Conservation (phyloP, 225 moss, liverwort and hornwort genomes). For the Bryum argenteum region DNA sequence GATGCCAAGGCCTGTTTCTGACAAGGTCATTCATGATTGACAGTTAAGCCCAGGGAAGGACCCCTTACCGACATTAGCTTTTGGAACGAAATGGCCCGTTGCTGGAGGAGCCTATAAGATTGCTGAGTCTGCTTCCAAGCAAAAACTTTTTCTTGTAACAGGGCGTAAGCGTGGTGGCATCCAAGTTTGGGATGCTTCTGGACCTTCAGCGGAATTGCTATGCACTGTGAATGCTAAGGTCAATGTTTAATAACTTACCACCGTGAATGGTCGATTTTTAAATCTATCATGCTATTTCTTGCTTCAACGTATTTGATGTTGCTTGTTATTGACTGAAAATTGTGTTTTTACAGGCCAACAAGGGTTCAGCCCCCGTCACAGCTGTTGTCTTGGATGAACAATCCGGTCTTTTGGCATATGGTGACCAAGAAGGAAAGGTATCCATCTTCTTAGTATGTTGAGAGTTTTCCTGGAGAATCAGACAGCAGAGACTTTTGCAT, state of each 20-base stretch:
- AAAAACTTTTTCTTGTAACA: constrained; percentile 65
- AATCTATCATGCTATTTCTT: constrained; percentile 2
- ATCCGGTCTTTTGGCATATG: constrained; percentile 78
- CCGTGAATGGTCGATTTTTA: constrained; percentile 7
- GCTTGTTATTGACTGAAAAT: constrained; percentile 15
- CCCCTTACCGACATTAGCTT: constrained; percentile 62
- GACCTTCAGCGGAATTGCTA: constrained; percentile 53
- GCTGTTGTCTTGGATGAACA: constrained; percentile 57
- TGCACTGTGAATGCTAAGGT: constrained; percentile 69
- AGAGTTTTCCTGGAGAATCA: constrained; percentile 18
- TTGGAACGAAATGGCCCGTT: constrained; percentile 90
- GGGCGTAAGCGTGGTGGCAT: constrained; percentile 75
- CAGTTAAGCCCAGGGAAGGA: constrained; percentile 59
- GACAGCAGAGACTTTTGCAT: constrained; percentile 16
- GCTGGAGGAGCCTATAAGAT: constrained; percentile 64
- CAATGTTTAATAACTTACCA: constrained; percentile 21
- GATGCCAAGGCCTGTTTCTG: constrained; percentile 15
- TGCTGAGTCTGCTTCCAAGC: constrained; percentile 39
- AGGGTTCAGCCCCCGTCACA: constrained; percentile 49
- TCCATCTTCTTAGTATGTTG: constrained; percentile 19
- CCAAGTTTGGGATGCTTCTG: constrained; percentile 87
- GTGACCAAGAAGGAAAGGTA: constrained; percentile 81
- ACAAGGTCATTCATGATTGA: constrained; percentile 20
- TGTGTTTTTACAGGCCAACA: constrained; percentile 57
- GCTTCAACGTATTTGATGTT: constrained; percentile 13